A percentile compares a stretch with the other conserved stretches of the same genome.
Conservation (phyloP, 1,284 basidiomycete genomes). For the Ceratobasidium sp. region DNA sequence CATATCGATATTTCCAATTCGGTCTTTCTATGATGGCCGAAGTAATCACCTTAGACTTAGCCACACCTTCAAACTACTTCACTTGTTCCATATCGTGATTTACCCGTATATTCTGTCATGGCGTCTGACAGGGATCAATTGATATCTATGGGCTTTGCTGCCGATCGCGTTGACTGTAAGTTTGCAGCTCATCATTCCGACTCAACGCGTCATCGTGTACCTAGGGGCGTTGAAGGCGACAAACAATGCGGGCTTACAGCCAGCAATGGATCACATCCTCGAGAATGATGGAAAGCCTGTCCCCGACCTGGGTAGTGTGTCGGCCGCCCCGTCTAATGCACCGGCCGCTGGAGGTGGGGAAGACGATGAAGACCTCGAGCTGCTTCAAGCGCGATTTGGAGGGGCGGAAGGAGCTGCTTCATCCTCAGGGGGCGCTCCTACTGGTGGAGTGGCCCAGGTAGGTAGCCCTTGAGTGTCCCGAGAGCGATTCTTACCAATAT, state of each 20-base stretch:
- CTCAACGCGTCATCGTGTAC: slow-evolving; percentile 41
- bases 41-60: neutral
- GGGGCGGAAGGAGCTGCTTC: slow-evolving; percentile 55
- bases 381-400: slow-evolving; percentile 63
- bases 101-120: slow-evolving; percentile 52
- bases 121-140: slow-evolving; percentile 80
- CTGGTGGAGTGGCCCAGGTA: slow-evolving; percentile 59
- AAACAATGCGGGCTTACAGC: slow-evolving; percentile 82
- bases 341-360: slow-evolving; percentile 63
- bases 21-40: neutral
- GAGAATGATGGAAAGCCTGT: slow-evolving; percentile 82
- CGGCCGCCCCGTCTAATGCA: slow-evolving; percentile 51
- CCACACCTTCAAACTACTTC: slow-evolving; percentile 9
- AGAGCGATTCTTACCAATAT: neutral
- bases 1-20: slow-evolving; percentile 19
- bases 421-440: slow-evolving; percentile 46
- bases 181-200: slow-evolving; percentile 45
- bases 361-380: slow-evolving; percentile 79
- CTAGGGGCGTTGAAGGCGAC: slow-evolving; percentile 90
- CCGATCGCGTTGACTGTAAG: slow-evolving; percentile 86
- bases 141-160: slow-evolving; percentile 88
- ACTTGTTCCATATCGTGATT: slow-evolving; percentile 1
- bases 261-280: slow-evolving; percentile 90
- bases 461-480: slow-evolving; percentile 63
- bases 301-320: slow-evolving; percentile 68